Base-by-base conservation (phyloP, 1,284 basidiomycete genomes). In the Heterobasidion irregulare region DNA sequence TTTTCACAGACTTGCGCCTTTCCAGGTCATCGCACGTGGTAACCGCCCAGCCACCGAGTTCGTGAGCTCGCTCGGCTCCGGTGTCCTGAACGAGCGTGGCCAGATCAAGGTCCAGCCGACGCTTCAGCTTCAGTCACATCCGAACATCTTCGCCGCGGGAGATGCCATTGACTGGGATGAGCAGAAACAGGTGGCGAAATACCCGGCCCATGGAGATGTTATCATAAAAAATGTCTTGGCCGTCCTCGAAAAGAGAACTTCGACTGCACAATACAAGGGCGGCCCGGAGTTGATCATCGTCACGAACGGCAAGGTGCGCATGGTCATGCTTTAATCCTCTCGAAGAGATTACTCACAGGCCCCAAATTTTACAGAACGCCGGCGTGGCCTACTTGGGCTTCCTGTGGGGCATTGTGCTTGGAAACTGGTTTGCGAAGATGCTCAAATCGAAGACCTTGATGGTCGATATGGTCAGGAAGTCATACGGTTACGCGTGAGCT, bases 131-230 rank as follows among this genome's bases (percentile, higher is more conserved):
- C 60, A 61, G 15, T 66, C 65, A 0, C 68, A 81, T 63, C 66
- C 75, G 0, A 71, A 72, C 50, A 76, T 85, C 19, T 84, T 83
- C 61, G 83, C 82, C 0, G 70, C 68, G 4, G 84, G 84, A 8
- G 84, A 86, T 63, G 73, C 80, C 52, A 75, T 81, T 53, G 77
- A 82, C 33, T 79, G 76, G 75, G 51, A 70, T 0, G 84, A 86
- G 66, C 77, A 81, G 62, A 84, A 85, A 61, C 80, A 82, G 61
- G 70, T 74, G 0, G 71, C 70, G 12, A 86, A 86, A 63, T 66
- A 67, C 0, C 15, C 53, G 2, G 66, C 62, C 3, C 83, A 85
- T 58, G 71, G 72, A 2, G 59, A 62, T 0, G 66, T 82, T 36
- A 70, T 77, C 43, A 68, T 65, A 2, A 64, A 72, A 35, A 86